Conservation (phyloP, 192 early-diverging fungal species). For the Dispira parvispora region DNA sequence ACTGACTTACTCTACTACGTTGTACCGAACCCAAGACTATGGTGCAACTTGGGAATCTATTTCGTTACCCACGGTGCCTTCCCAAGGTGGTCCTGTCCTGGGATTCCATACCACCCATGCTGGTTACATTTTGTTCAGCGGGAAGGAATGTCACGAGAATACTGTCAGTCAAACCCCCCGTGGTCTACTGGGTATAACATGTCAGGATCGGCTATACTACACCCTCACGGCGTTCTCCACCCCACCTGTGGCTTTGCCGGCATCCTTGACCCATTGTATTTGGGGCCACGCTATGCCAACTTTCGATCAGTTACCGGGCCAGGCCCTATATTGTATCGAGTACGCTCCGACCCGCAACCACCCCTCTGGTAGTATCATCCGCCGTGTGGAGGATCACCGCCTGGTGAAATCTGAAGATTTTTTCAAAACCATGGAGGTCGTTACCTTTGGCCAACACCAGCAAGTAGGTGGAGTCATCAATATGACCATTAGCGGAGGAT, state of each 20-base stretch:
- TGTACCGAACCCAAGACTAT: slow-evolving; percentile 41
- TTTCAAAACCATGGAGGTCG: slow-evolving; percentile 35
- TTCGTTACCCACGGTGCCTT: slow-evolving; percentile 23
- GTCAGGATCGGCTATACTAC: slow-evolving; percentile 48
- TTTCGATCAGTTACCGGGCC: background rate
- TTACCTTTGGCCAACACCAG: slow-evolving; percentile 37
- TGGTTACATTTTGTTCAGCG: slow-evolving; percentile 46
- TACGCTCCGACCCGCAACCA: slow-evolving; percentile 11
- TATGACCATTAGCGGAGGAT: slow-evolving; percentile 50
- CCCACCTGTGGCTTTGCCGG: slow-evolving; percentile 31
- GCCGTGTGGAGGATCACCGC: slow-evolving; percentile 21
- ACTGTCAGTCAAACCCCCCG: slow-evolving; percentile 17
- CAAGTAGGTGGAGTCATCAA: slow-evolving; percentile 52
- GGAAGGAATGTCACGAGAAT: slow-evolving; percentile 29
- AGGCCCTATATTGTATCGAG: slow-evolving; percentile 9
- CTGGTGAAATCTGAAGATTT: slow-evolving; percentile 64
- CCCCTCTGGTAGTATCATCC: slow-evolving; percentile 14
- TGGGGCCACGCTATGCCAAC: slow-evolving; percentile 26
- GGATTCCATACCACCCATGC: slow-evolving; percentile 54
- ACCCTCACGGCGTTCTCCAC: slow-evolving; percentile 51
- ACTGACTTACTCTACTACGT: slow-evolving; percentile 26
- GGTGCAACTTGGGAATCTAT: slow-evolving; percentile 42
- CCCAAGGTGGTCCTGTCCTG: slow-evolving; percentile 15
- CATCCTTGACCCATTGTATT: slow-evolving; percentile 35
- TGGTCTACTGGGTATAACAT: slow-evolving; percentile 25